These are phyloP conservation scores for Spergularia marina DNA, from an alignment of 148 eudicot species.

Conservation along the genomic window DNA sequence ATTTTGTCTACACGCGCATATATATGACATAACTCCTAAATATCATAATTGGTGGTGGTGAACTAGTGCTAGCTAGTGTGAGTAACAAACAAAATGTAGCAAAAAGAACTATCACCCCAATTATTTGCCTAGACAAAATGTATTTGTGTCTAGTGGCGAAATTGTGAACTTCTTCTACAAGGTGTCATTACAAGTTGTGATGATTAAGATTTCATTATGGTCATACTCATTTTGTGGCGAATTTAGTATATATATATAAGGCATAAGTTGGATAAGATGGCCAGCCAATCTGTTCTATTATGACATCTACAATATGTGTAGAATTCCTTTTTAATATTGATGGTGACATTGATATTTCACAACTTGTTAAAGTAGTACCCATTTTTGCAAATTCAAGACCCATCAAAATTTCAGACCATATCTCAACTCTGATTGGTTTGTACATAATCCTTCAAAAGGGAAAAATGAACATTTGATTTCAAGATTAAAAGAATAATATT, in stretches of 20 bases:
- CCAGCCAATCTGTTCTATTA: not conserved
- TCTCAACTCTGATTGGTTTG: not conserved
- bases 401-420: not conserved
- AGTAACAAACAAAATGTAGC: not conserved
- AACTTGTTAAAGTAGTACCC: not conserved
- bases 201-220: not conserved
- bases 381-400: conserved; percentile 2
- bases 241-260: not conserved
- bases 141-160: not conserved
- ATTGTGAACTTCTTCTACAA: not conserved
- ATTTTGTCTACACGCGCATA: not conserved
- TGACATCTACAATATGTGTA: not conserved
- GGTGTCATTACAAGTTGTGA: not conserved
- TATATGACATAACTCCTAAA: not conserved
- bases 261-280: conserved; percentile 10
- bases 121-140: not conserved
- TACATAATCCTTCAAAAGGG: not conserved
- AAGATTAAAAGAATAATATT: not conserved
- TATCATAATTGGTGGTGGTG: not conserved
- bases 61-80: not conserved
- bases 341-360: conserved; percentile 28
- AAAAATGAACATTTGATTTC: conserved; percentile 1
- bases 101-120: not conserved
- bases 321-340: conserved; percentile 1
- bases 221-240: not conserved